Evolutionary conservation across 305 asterid species (phyloP).

Genomic region (Plantago rigida): DNA sequence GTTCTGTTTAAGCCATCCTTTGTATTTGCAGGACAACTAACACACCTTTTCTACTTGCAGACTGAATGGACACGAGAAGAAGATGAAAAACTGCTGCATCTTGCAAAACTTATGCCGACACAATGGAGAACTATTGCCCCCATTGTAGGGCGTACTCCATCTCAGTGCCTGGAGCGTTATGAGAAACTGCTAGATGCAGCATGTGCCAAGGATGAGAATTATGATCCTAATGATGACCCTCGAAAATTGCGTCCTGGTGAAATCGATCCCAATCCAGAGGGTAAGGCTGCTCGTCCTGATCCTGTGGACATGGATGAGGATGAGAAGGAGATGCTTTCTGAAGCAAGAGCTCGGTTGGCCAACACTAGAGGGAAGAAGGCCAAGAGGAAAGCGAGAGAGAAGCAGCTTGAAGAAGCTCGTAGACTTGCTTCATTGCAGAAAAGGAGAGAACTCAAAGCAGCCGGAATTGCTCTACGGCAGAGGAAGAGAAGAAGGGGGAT

Average conservation of each 20-base stretch:
- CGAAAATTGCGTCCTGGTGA: constrained; percentile 97
- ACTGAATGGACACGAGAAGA: constrained; percentile 99
- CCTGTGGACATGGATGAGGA: constrained; percentile 99
- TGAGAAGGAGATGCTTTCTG: constrained; percentile 99
- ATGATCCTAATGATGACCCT: constrained; percentile 82
- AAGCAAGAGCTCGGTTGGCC: constrained; percentile 89
- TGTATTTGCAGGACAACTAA: too few relatives aligned
- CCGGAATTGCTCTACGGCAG: constrained; percentile 64
- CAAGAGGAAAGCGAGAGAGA: constrained; percentile 90
- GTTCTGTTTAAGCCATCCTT: background rate
- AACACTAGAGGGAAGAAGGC: constrained; percentile 96
- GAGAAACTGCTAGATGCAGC: constrained; percentile 98
- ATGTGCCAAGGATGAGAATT: constrained; percentile 75
- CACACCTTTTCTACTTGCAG: constrained; percentile 33
- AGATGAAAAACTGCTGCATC: constrained; percentile 89
- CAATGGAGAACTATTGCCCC: constrained; percentile 99
- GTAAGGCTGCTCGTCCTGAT: constrained; percentile 97
- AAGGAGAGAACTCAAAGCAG: constrained; percentile 92
- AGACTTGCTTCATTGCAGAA: constrained; percentile 97
- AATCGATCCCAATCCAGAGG: constrained; percentile 93
- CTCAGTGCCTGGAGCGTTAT: constrained; percentile 93
- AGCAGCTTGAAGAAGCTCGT: constrained; percentile 97
- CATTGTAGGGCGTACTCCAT: constrained; percentile 90
- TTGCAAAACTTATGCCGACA: constrained; percentile 97
- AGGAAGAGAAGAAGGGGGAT: constrained; percentile 89